Percentiles rank a stretch among this genome's conserved stretches.
Evolutionary conservation across 2,329 filamentous ascomycete species (phyloP).

Genomic region (Zarea fungicola): DNA sequence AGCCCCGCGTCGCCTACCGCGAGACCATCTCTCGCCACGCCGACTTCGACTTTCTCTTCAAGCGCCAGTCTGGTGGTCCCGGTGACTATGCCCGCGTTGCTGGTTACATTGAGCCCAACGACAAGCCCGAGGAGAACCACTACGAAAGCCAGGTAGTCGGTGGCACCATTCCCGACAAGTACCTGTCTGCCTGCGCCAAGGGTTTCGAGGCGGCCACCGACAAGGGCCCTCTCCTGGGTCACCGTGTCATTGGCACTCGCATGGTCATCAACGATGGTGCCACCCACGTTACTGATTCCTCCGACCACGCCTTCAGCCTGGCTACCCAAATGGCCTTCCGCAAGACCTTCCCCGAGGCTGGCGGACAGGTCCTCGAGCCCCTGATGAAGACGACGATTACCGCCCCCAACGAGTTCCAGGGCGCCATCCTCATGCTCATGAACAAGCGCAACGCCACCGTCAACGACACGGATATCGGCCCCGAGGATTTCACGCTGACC

Average conservation of each 20-base stretch:
- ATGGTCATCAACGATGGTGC: slow-evolving; percentile 97
- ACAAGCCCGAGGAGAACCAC: slow-evolving; percentile 64
- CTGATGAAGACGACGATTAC: slow-evolving; percentile 98
- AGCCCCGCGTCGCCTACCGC: slow-evolving; percentile 94
- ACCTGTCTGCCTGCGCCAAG: slow-evolving; percentile 88
- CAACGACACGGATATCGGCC: slow-evolving; percentile 88
- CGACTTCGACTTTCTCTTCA: slow-evolving; percentile 87
- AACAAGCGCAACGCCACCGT: slow-evolving; percentile 97
- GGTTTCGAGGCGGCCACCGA: slow-evolving; percentile 80
- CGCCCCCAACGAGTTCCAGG: slow-evolving; percentile 95
- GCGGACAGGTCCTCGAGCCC: slow-evolving; percentile 84
- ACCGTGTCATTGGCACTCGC: slow-evolving; percentile 80
- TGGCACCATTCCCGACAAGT: slow-evolving; percentile 92
- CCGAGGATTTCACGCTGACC: slow-evolving; percentile 87
- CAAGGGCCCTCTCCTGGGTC: slow-evolving; percentile 86
- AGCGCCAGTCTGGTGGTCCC: slow-evolving; percentile 91
- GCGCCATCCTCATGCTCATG: slow-evolving; percentile 86
- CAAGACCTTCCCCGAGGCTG: slow-evolving; percentile 79
- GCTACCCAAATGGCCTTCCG: slow-evolving; percentile 96
- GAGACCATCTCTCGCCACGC: slow-evolving; percentile 80
- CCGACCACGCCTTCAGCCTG: slow-evolving; percentile 90
- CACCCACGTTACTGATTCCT: slow-evolving; percentile 96
- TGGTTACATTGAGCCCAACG: slow-evolving; percentile 85
- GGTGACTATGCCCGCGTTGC: slow-evolving; percentile 93
- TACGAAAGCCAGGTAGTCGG: slow-evolving; percentile 87